Conservation (phyloP, 2,329 filamentous ascomycete species). For the Pseudogymnoascus sp. region DNA sequence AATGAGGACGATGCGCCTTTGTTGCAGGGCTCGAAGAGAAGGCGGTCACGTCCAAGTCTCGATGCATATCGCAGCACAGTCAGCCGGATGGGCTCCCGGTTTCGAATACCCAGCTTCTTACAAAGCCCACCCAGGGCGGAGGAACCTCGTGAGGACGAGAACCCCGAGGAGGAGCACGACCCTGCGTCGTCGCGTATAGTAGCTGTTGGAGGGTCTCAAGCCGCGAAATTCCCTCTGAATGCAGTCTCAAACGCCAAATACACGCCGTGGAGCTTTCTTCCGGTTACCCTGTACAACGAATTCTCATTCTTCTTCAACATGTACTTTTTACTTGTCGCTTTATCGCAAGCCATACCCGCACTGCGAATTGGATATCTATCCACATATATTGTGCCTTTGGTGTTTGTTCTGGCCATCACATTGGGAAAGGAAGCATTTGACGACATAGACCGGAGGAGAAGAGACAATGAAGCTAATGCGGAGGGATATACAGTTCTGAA, state of each 20-base stretch:
- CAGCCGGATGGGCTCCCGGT: conserved; percentile 41
- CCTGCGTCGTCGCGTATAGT: conserved; percentile 67
- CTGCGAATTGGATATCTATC: conserved; percentile 89
- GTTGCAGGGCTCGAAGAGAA: conserved; percentile 36
- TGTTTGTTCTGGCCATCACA: conserved; percentile 85
- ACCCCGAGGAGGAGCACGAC: conserved; percentile 48
- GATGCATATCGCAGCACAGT: conserved; percentile 36
- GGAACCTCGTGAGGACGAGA: conserved; percentile 30
- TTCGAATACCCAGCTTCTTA: conserved; percentile 63
- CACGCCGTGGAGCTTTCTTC: conserved; percentile 87
- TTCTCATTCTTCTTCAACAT: conserved; percentile 99
- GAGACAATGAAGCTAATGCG: conserved; percentile 90
- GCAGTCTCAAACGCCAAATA: conserved; percentile 96
- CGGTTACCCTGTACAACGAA: conserved; percentile 92
- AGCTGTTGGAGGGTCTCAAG: conserved; percentile 65
- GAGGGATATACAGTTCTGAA: conserved; percentile 75
- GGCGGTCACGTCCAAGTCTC: conserved; percentile 27
- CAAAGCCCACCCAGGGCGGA: conserved; percentile 31
- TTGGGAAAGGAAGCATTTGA: conserved; percentile 94
- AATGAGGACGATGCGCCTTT: conserved; percentile 67
- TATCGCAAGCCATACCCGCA: conserved; percentile 86
- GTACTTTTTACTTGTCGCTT: conserved; percentile 90
- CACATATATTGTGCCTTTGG: conserved; percentile 87
- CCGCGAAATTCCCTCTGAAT: conserved; percentile 76
- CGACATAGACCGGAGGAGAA: conserved; percentile 75